A percentile compares a stretch with the other conserved stretches of the same genome.
Evolutionary conservation across 2,329 filamentous ascomycete genomes (phyloP).

Genomic region (Fusarium solani-melongenae): DNA sequence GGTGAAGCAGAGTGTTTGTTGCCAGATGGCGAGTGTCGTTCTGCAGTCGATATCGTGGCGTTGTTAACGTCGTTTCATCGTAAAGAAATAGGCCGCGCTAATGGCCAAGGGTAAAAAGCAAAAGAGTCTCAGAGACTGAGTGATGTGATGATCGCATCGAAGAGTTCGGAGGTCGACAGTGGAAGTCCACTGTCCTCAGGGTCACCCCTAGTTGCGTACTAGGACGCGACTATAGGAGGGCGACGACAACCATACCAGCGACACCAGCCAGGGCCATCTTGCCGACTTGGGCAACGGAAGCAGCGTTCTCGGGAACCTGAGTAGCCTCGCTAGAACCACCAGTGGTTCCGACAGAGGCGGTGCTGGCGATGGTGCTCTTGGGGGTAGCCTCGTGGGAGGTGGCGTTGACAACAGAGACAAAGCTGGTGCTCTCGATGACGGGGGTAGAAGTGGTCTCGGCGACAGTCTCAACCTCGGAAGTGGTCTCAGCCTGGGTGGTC

Average conservation of each 20-base stretch:
- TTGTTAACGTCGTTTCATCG: slow-evolving; percentile 43
- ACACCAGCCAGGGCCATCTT: slow-evolving; percentile 61
- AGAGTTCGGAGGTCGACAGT: slow-evolving; percentile 32
- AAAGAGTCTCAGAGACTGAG: slow-evolving; percentile 31
- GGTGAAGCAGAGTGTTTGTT: slow-evolving; percentile 31
- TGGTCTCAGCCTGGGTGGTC: slow-evolving; percentile 4
- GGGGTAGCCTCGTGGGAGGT: slow-evolving; percentile 41
- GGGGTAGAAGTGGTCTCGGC: slow-evolving; percentile 24
- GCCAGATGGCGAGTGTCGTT: slow-evolving; percentile 32
- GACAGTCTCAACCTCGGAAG: slow-evolving; percentile 44
- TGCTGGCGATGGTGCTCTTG: slow-evolving; percentile 17
- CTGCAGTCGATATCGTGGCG: slow-evolving; percentile 39
- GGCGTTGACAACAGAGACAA: slow-evolving; percentile 41
- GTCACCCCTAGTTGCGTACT: not conserved
- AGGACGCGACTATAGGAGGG: slow-evolving; percentile 59
- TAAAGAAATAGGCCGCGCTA: slow-evolving; percentile 34
- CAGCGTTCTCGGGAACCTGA: slow-evolving; percentile 55
- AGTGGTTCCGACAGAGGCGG: slow-evolving; percentile 34
- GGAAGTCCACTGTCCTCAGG: slow-evolving; percentile 4
- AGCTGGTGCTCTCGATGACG: slow-evolving; percentile 29
- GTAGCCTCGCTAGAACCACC: slow-evolving; percentile 46
- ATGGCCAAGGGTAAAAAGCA: slow-evolving; percentile 27
- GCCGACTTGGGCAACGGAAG: slow-evolving; percentile 55
- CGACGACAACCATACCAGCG: slow-evolving; percentile 61
- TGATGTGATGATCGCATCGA: slow-evolving; percentile 31